phyloP scores from a whole-genome alignment of 768 basidiomycete species.

The Obba rivulosa region DNA sequence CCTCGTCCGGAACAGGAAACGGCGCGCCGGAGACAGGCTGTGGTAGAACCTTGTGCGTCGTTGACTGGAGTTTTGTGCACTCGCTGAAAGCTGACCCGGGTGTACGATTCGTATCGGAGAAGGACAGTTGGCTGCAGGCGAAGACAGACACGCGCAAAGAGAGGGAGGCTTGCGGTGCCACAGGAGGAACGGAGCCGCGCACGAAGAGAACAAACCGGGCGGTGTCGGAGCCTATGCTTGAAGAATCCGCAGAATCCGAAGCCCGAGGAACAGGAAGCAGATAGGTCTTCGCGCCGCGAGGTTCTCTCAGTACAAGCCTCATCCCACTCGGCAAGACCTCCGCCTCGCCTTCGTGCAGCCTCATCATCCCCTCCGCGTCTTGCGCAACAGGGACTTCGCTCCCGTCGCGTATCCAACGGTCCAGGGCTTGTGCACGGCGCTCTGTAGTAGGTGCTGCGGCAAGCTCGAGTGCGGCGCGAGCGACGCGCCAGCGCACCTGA shows the following conservation, averaged over 20 bases:
- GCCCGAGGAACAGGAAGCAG: constrained; percentile 40
- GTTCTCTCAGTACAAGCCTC: constrained; percentile 38
- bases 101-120: too few relatives aligned
- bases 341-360: background rate
- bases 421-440: constrained; percentile 36
- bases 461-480: constrained; percentile 71
- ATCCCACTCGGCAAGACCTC: constrained; percentile 1
- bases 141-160: constrained; percentile 44
- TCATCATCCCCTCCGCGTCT: background rate
- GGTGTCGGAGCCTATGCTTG: background rate
- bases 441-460: constrained; percentile 27
- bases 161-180: constrained; percentile 44
- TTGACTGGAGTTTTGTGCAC: constrained; percentile 30
- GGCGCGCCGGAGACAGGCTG: constrained; percentile 43
- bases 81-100: background rate
- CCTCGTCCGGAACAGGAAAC: constrained; percentile 67
- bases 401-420: constrained; percentile 68
- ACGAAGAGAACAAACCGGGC: constrained; percentile 49
- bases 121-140: constrained; percentile 31
- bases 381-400: constrained; percentile 8
- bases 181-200: constrained; percentile 45
- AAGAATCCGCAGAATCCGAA: background rate
- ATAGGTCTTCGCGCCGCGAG: constrained; percentile 39
- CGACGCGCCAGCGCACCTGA: constrained; percentile 88
- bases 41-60: constrained; percentile 56